Conservation (phyloP, 148 eudicot species). For the Suaeda aralocaspica region DNA sequence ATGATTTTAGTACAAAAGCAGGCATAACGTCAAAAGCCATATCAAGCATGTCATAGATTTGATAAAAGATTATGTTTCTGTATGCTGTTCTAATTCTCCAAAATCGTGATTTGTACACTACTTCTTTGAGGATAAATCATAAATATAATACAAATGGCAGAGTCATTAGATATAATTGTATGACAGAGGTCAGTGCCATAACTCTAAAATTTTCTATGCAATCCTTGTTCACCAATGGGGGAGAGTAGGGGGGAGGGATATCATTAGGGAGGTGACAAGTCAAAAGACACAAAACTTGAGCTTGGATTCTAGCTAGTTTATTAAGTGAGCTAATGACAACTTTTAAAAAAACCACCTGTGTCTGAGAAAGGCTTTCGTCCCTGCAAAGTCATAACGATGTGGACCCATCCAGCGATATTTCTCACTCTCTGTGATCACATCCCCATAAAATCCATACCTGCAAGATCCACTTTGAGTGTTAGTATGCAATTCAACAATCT, state of each 20-base stretch:
- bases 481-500: neutral
- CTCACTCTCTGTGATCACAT: constrained; percentile 93
- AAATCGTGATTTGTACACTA: neutral
- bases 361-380: constrained; percentile 79
- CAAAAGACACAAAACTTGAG: no score
- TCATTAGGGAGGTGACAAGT: no score
- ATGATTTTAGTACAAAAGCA: neutral
- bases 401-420: constrained; percentile 99
- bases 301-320: no score
- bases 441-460: constrained; percentile 98
- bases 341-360: no score
- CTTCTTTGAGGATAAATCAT: neutral
- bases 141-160: neutral
- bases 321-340: no score
- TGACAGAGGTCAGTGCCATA: no score
- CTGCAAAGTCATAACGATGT: constrained; percentile 89
- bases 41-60: neutral
- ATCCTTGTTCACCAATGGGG: no score
- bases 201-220: no score
- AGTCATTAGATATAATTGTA: no score
- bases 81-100: neutral
- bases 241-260: no score
- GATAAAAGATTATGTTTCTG: neutral
- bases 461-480: constrained; percentile 15
- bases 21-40: neutral